Evolutionary conservation across 495 filamentous ascomycete genomes (phyloP).

Genomic region (Viridothelium virens): DNA sequence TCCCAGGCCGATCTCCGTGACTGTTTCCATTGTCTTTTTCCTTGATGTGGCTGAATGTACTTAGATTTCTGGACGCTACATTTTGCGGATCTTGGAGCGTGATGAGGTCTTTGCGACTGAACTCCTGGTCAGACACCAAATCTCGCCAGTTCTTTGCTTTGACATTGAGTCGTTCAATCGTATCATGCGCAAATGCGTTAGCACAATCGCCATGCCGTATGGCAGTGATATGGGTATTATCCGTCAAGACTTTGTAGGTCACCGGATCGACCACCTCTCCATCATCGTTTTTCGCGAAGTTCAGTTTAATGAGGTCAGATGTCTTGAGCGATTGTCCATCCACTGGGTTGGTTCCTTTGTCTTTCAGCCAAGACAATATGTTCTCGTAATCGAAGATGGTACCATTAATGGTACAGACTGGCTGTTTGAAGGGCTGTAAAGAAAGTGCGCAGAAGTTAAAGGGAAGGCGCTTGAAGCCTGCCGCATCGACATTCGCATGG

Average conservation of each 20-base stretch:
- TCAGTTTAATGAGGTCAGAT: constrained; percentile 81
- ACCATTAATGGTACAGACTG: constrained; percentile 37
- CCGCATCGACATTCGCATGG: constrained; percentile 44
- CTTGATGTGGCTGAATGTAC: constrained; percentile 57
- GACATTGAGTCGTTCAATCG: constrained; percentile 87
- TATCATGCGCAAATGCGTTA: constrained; percentile 95
- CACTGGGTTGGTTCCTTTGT: constrained; percentile 84
- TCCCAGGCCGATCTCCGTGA: constrained; percentile 54
- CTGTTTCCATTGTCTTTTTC: constrained; percentile 77
- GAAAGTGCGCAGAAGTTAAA: constrained; percentile 98
- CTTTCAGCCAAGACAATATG: constrained; percentile 74
- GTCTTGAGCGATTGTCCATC: constrained; percentile 68
- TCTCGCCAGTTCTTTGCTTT: constrained; percentile 97
- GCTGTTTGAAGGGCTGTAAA: constrained; percentile 63
- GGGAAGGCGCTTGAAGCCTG: constrained; percentile 77
- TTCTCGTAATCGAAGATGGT: constrained; percentile 40
- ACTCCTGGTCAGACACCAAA: constrained; percentile 79
- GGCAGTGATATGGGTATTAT: constrained; percentile 95
- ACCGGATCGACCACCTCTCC: constrained; percentile 94
- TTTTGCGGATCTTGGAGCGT: constrained; percentile 96
- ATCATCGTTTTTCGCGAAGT: constrained; percentile 86
- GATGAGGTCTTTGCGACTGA: constrained; percentile 86
- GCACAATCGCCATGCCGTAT: constrained; percentile 62
- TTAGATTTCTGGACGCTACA: constrained; percentile 71
- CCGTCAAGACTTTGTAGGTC: constrained; percentile 92